Evolutionary conservation across 768 basidiomycete genomes (phyloP).

Genomic region (Podaxis rugospora): DNA sequence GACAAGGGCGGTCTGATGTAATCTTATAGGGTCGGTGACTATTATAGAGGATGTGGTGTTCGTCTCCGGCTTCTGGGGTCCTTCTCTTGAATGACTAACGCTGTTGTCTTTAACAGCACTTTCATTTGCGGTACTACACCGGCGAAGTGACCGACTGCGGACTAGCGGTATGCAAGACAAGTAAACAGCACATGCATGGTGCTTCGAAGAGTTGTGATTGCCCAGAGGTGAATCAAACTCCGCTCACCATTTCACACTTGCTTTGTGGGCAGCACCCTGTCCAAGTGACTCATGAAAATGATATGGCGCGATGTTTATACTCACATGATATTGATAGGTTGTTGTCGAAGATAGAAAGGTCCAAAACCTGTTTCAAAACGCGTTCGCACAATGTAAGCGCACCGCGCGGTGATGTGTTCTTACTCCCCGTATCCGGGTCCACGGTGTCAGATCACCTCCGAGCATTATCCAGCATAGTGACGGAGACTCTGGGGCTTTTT

Average conservation of each 20-base stretch:
- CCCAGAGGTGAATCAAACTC: constrained; percentile 28
- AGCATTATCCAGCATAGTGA: neutral
- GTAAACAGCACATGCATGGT: constrained; percentile 39
- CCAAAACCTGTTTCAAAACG: constrained; percentile 44
- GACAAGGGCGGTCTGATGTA: neutral
- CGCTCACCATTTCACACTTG: no score
- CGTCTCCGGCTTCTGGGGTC: constrained; percentile 15
- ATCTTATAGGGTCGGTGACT: constrained; percentile 38
- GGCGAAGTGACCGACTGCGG: constrained; percentile 38
- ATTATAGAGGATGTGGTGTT: constrained; percentile 47
- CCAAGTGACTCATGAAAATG: neutral
- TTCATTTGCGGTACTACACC: constrained; percentile 45
- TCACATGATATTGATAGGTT: constrained; percentile 22
- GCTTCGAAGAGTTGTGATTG: constrained; percentile 37
- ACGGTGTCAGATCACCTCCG: neutral
- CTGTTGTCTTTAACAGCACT: constrained; percentile 30
- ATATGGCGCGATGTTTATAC: neutral
- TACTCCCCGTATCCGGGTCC: neutral
- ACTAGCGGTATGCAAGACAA: constrained; percentile 34
- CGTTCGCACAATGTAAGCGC: constrained; percentile 37
- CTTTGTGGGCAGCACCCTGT: neutral
- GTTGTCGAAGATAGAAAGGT: constrained; percentile 37
- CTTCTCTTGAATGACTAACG: constrained; percentile 2
- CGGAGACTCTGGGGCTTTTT: neutral
- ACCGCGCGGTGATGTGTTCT: constrained; percentile 25